Conservation (phyloP, 495 filamentous ascomycete genomes). For the Penicillium canescens region DNA sequence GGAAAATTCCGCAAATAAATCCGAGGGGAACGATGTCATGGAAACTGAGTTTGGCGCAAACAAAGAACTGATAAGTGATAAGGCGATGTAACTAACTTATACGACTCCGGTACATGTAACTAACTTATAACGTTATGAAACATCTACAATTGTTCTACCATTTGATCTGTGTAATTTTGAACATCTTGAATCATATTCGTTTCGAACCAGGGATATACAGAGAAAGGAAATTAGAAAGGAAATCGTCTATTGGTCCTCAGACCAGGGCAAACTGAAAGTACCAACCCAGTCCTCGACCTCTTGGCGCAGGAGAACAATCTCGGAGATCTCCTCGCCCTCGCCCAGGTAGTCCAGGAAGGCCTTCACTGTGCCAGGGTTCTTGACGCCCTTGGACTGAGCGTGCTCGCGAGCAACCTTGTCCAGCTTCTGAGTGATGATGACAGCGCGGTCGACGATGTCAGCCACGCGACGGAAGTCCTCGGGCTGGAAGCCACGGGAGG, state of each 20-base stretch:
- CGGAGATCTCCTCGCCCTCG: conserved; percentile 76
- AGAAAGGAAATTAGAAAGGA: conserved; percentile 12
- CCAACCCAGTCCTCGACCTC: conserved; percentile 97
- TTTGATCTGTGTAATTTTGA: not conserved
- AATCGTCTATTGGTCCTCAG: conserved; percentile 43
- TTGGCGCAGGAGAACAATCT: conserved; percentile 82
- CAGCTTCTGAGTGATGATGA: conserved; percentile 77
- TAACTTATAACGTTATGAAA: no score
- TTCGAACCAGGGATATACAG: conserved; percentile 27
- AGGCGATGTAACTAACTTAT: no score
- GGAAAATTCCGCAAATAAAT: not conserved
- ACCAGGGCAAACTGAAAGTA: conserved; percentile 88
- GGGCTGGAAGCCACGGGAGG: conserved; percentile 84
- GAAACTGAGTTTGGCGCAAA: conserved; percentile 5
- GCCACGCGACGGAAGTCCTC: conserved; percentile 88
- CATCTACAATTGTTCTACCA: not conserved
- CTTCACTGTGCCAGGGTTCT: conserved; percentile 77
- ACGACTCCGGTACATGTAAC: no score
- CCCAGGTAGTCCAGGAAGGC: conserved; percentile 83
- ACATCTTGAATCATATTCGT: conserved; percentile 28
- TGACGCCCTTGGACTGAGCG: conserved; percentile 72
- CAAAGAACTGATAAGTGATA: not conserved
- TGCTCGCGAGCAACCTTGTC: conserved; percentile 77
- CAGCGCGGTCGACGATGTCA: conserved; percentile 89
- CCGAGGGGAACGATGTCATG: conserved; percentile 4